Base-by-base conservation (phyloP, 495 filamentous ascomycete genomes). In the Beverwykella pulmonaria region DNA sequence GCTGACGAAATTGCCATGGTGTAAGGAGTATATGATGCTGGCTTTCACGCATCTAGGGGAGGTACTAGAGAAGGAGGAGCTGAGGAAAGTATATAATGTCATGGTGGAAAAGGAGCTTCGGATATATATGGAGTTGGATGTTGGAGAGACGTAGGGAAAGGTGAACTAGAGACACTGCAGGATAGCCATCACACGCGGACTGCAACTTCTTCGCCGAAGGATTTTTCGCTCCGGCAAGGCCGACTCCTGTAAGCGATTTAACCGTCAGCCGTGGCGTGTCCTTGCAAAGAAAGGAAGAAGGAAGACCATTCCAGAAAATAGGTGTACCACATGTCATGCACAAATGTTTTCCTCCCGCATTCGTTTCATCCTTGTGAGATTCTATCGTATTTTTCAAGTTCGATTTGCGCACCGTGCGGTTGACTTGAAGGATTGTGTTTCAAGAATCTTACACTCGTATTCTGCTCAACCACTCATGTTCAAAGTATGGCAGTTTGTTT, bases 81-180 rank as follows among this genome's bases (percentile, higher is more conserved):
- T 82, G 49, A 75, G 75, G 10, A 75, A 75, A 22, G 72, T 84
- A 10, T 83, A 82, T 68, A 76, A 82, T 71, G 75, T 83, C 29
- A 70, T 85, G 61, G 74, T 76, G 29, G 81, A 85, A 72, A 83
- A 82, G 74, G 84, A 82, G 64, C 57, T 85, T 60, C 74, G 84
- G 70, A 63, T 85, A 23, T 76, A 82, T 71, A 74, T 82, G 26
- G 75, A 79, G 26, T 70, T 82, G 25, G 76, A 82, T 46, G 74
- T 15, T 22, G 17, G 8, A 9, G 39, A 9, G 2, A 10, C 39
- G 2, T 44, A 44, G 30, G 12, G 30, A 4, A 34, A n/a, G n/a
- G n/a, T n/a, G n/a, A n/a, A n/a, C n/a, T n/a, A n/a, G n/a, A n/a
- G n/a, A n/a, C n/a, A n/a, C n/a, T n/a, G n/a, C n/a, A n/a, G n/a